phyloP scores from a whole-genome alignment of 2,329 filamentous ascomycete species.

The Emergomyces pasteurianus region DNA sequence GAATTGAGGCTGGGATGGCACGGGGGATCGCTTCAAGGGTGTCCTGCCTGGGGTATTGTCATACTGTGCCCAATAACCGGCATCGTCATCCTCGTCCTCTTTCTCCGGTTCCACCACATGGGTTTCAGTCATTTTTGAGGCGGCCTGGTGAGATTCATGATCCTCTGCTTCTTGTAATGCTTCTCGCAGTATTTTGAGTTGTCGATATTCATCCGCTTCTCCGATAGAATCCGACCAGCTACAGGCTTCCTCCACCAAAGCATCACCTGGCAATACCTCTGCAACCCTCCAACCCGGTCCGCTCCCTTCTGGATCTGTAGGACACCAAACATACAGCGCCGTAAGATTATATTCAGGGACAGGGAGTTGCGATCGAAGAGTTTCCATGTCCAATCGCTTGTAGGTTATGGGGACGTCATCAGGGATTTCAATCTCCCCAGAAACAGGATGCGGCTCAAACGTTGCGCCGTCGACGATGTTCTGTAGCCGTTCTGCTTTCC shows the following conservation, averaged over 20 bases:
- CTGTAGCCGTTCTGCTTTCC: slow-evolving; percentile 42
- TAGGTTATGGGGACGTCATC: slow-evolving; percentile 45
- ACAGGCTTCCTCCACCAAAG: slow-evolving; percentile 35
- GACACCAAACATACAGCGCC: slow-evolving; percentile 50
- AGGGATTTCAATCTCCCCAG: slow-evolving; percentile 52
- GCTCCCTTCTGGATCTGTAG: slow-evolving; percentile 41
- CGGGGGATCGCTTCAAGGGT: slow-evolving; percentile 31
- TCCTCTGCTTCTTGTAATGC: slow-evolving; percentile 21
- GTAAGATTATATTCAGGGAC: slow-evolving; percentile 44
- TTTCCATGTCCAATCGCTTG: slow-evolving; percentile 50
- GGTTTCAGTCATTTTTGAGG: background rate
- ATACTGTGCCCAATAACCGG: slow-evolving; percentile 54
- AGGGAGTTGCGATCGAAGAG: slow-evolving; percentile 43
- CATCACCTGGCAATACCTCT: slow-evolving; percentile 45
- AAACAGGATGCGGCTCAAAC: slow-evolving; percentile 53
- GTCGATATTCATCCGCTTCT: slow-evolving; percentile 42
- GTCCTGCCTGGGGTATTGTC: slow-evolving; percentile 44
- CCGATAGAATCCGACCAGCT: slow-evolving; percentile 42
- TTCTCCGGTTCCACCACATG: slow-evolving; percentile 12
- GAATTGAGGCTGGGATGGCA: slow-evolving; percentile 15
- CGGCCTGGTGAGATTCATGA: slow-evolving; percentile 6
- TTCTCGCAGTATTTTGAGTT: slow-evolving; percentile 26
- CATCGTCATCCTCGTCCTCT: slow-evolving; percentile 46
- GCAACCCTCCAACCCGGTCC: slow-evolving; percentile 46
- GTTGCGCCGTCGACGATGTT: slow-evolving; percentile 41